Evolutionary conservation across 768 basidiomycete genomes (phyloP), one percentile per base, ranked within the genome.

Genomic region (Suillus subluteus): DNA sequence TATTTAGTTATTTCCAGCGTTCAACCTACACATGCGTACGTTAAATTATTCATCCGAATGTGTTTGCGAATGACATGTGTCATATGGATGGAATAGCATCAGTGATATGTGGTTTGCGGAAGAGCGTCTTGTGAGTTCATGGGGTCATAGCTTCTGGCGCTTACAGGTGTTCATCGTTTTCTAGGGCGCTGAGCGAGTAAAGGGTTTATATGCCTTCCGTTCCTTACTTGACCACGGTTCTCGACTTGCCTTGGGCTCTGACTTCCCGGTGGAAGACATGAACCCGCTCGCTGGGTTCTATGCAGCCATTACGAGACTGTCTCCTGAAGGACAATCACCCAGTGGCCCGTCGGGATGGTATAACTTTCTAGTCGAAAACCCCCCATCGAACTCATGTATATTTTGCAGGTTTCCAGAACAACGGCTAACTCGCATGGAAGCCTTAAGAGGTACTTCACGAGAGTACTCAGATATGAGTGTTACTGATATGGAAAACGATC

Each of bases 41-140:
- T 85, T 38, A 7, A 58, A 32, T 21, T 56, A 43, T 58, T 23
- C 48, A 38, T 54, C 44, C 8, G 32, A 12, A 35, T 18, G 1
- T 43, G 21, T 58, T 66, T 50, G 37, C 26, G 52, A 30, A 35
- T 52, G 16, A 32, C 30, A 41, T 26, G 54, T 66, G 65, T 54
- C n/a, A 64, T 37, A 43, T 56, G 21, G 35, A 16, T 37, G 52
- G 30, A 56, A 65, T 71, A 91, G 90, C 63, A 90, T 85, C 68
- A 91, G 90, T 68, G 93, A 94, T 72, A 96, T 97, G 95, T 90
- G 89, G 85, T 97, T 91, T 74, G 95, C 92, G 8, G 86, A 96
- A 77, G 86, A 88, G 30, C 89, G 94, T 63, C 76, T 97, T 70
- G 93, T 93, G 70, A 71, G 86, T 78, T 48, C 37, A 1, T 62